Evolutionary conservation across 106 monocot species (phyloP), one percentile per base, ranked within the genome.

Genomic region (Acorus gramineus): DNA sequence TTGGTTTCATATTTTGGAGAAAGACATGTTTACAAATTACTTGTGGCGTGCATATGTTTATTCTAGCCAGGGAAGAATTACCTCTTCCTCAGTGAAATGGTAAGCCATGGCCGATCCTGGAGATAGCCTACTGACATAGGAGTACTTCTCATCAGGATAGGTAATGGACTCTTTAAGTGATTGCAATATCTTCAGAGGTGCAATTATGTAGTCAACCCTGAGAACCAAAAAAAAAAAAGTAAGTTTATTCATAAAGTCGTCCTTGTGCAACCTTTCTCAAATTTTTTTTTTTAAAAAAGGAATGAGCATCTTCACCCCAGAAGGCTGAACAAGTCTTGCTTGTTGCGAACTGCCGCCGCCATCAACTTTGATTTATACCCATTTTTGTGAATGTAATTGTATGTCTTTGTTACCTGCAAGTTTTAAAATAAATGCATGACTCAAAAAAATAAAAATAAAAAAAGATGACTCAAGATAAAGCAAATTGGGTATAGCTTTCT

Each of bases 261-360:
- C 28, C 28, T 28, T 28, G 28, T 28, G 28, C 28, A 28, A 28
- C 28, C 28, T 28, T 28, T 28, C 28, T 28, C 28, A 28, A 28
- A 28, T 0, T 28, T 28, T 28, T 28, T 28, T 28, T 28, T 28
- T 28, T 28, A 0, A 0, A 0, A 28, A 28, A 53, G 53, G 7
- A 4, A 46, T 44, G 54, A 60, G 28, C 6, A 62, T 49, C 42
- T 54, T 81, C 28, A 95, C 94, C 96, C 96, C 49, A 96, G 76
- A 56, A 96, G 85, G 64, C 83, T 85, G 64, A 96, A 96, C 49
- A 96, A 7, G 54, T 91, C 96, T 66, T 96, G 96, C 66, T 96
- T 96, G 73, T 96, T 96, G 50, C 96, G 85, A 66, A 96, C 70
- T 47, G 96, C 91, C n/a, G 96, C 91, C 14, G 85, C 96, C 91